Evolutionary conservation across 495 filamentous ascomycete species (phyloP), one percentile per base, ranked within the genome.

Genomic region (Penicillium waksmanii): DNA sequence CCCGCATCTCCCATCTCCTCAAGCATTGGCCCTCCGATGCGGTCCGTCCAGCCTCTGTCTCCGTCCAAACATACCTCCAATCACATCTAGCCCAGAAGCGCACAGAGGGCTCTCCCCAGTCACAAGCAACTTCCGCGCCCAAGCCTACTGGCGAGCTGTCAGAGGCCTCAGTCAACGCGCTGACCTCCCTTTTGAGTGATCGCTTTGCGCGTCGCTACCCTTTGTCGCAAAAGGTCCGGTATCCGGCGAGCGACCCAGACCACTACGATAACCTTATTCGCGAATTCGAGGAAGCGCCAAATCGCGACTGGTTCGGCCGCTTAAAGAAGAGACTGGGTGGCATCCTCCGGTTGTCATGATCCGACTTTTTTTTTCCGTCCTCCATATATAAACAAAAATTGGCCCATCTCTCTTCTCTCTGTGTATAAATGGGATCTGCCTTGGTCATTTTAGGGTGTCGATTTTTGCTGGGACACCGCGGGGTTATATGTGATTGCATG

Each of bases 21-120:
- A 77, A 81, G 62, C 86, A 84, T 64, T 96, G 92, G 92, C 93
- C 93, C 49, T 78, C 80, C 59, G 91, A 96, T 69, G 67, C 73
- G 43, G 84, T 96, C 54, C 91, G 93, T 2, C 93, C 93, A 10
- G 84, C 87, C 52, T 74, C 73, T 36, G 80, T 88, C 66, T 87
- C 90, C 57, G 84, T 96, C 67, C 89, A 92, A 61, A 74, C 84
- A 58, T 82, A 86, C 53, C 81, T 97, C 43, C 80, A 82, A 61
- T 77, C 80, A 54, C 84, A 88, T 51, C 78, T 92, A 49, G 77
- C 83, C 13, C 67, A 63, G 36, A 40, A 62, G 43, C 35, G 61
- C n/a, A 36, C 44, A 50, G 60, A 53, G 18, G 64, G 44, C 13
- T 58, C 57, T 62, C 56, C 34, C 44, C 66, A 56, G 36, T 48